A percentile compares a stretch with the other conserved stretches of the same genome.
Evolutionary conservation across 495 filamentous ascomycete genomes (phyloP).

Genomic region (Neurospora intermedia): DNA sequence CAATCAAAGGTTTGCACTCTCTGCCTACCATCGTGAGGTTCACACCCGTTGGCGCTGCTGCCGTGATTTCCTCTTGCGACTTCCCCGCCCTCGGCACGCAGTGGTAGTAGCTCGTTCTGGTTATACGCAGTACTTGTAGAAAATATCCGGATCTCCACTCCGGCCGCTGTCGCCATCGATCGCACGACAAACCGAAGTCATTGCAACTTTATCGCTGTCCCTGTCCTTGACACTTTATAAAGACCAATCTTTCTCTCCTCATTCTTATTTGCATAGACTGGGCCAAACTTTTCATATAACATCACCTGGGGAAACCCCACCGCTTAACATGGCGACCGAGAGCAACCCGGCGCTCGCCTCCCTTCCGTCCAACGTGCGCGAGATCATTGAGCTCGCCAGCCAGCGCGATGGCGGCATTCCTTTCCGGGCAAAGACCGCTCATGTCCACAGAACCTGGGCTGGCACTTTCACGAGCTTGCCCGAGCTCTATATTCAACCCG

Average conservation of each 20-base stretch:
- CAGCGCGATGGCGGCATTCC: constrained; percentile 38
- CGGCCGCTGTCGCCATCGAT: neutral
- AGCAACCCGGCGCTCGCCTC: neutral
- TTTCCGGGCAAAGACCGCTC: constrained; percentile 59
- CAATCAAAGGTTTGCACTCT: neutral
- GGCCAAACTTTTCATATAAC: neutral
- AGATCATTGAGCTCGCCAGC: constrained; percentile 9
- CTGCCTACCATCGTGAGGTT: neutral
- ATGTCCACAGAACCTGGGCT: constrained; percentile 93
- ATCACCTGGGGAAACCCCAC: neutral
- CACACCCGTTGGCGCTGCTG: neutral
- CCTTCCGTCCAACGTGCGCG: constrained; percentile 13
- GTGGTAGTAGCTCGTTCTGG: neutral
- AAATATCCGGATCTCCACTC: neutral
- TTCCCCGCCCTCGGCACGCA: neutral
- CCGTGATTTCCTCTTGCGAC: neutral
- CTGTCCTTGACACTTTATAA: neutral
- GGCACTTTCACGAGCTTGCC: constrained; percentile 79
- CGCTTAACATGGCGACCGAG: constrained; percentile 8
- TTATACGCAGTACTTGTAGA: neutral
- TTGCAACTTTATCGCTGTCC: neutral
- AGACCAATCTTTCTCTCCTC: neutral
- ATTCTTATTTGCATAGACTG: neutral
- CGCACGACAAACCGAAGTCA: neutral
- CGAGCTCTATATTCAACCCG: constrained; percentile 79